Evolutionary conservation across 768 basidiomycete genomes (phyloP).

Genomic region (Tylopilus intermedius): DNA sequence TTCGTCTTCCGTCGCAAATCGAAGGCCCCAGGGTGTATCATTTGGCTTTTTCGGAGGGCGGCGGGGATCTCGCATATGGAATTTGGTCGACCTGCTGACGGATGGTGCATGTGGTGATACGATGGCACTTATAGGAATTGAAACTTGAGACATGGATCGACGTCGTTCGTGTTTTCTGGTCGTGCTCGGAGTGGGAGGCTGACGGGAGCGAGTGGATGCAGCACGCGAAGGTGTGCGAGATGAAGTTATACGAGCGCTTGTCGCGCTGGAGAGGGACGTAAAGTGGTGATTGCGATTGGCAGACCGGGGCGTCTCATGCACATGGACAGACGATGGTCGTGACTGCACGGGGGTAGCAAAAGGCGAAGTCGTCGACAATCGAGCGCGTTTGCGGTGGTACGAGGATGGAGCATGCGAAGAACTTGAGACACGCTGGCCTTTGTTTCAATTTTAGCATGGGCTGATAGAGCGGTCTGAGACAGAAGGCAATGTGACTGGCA

Average conservation of each 20-base stretch:
- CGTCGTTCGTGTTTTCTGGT: slow-evolving; percentile 33
- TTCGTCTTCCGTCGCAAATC: slow-evolving; percentile 50
- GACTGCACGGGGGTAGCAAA: slow-evolving; percentile 30
- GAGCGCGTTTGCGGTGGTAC: slow-evolving; percentile 66
- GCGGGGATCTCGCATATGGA: slow-evolving; percentile 78
- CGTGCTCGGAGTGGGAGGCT: slow-evolving; percentile 22
- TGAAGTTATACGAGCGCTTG: slow-evolving; percentile 24
- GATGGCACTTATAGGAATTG: slow-evolving; percentile 76
- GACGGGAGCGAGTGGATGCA: slow-evolving; percentile 33
- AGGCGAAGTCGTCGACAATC: slow-evolving; percentile 43
- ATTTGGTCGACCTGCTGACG: slow-evolving; percentile 50
- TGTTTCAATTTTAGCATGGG: slow-evolving; percentile 23
- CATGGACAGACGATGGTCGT: slow-evolving; percentile 25
- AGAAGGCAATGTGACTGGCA: slow-evolving; percentile 13
- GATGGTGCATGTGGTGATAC: slow-evolving; percentile 78
- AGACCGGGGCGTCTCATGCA: slow-evolving; percentile 25
- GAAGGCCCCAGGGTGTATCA: slow-evolving; percentile 59
- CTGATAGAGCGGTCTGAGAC: slow-evolving; percentile 20
- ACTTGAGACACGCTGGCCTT: slow-evolving; percentile 52
- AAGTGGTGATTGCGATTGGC: slow-evolving; percentile 15
- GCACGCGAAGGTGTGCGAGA: slow-evolving; percentile 36
- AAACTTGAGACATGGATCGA: slow-evolving; percentile 61
- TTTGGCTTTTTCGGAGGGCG: slow-evolving; percentile 52
- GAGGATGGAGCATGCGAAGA: slow-evolving; percentile 66
- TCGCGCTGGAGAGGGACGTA: slow-evolving; percentile 35